Evolutionary conservation across 1,284 basidiomycete species (phyloP).

Genomic region (Vanrija humicola): DNA sequence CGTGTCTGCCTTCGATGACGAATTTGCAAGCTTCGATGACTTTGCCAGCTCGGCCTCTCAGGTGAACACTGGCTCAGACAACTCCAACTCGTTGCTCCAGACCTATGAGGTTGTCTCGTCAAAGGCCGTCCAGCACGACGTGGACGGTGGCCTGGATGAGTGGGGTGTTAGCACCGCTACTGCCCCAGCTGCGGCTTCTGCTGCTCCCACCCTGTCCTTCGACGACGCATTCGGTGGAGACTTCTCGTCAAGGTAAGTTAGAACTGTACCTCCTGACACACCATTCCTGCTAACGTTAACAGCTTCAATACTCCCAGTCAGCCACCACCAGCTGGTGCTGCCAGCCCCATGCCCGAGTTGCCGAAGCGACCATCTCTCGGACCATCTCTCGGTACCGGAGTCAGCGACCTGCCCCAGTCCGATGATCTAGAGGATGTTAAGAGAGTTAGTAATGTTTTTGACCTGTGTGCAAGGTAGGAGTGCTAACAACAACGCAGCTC

Average conservation of each 20-base stretch:
- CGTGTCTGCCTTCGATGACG: constrained; percentile 40
- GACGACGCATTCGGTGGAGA: constrained; percentile 48
- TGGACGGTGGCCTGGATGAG: constrained; percentile 16
- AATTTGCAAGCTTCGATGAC: constrained; percentile 53
- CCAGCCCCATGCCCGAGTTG: constrained; percentile 3
- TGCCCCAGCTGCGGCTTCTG: constrained; percentile 8
- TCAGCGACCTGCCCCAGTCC: constrained; percentile 32
- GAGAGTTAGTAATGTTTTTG: constrained; percentile 28
- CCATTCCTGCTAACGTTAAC: neutral
- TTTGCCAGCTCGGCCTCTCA: constrained; percentile 32
- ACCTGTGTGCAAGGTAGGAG: neutral
- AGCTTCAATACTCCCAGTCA: constrained; percentile 5
- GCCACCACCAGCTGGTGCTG: constrained; percentile 29
- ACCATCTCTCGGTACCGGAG: neutral
- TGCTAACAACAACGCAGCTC: constrained; percentile 25
- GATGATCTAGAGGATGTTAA: constrained; percentile 51
- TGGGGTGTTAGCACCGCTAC: constrained; percentile 20
- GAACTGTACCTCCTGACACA: neutral
- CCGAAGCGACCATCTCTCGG: neutral
- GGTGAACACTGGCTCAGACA: constrained; percentile 20
- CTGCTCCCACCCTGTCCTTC: constrained; percentile 2
- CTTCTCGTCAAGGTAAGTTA: constrained; percentile 27
- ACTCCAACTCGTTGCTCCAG: constrained; percentile 23
- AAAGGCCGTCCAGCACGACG: constrained; percentile 2
- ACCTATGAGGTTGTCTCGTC: constrained; percentile 43